These are phyloP conservation scores for Diaporthe ampelina DNA, from an alignment of 2,329 filamentous ascomycete species.

Conservation along the genomic window DNA sequence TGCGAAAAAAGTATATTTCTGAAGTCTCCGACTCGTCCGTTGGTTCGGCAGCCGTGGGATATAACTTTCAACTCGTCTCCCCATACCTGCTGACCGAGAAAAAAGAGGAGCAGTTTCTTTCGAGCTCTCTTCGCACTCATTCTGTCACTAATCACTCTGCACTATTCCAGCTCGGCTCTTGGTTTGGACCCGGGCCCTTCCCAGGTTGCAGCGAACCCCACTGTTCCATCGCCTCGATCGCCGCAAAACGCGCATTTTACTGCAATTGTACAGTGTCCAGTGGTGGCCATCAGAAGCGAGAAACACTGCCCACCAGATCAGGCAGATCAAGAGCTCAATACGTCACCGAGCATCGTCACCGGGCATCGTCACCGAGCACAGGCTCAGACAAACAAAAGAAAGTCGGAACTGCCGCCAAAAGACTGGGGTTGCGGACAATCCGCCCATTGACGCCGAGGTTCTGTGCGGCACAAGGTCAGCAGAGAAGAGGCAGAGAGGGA, in stretches of 20 bases:
- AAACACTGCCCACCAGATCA: conserved; percentile 3
- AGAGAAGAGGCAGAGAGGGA: background rate
- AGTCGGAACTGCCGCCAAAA: conserved; percentile 16
- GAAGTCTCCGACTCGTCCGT: conserved; percentile 3
- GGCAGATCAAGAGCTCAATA: conserved; percentile 17
- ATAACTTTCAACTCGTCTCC: background rate
- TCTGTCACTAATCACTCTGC: background rate
- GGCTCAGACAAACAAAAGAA: conserved; percentile 17
- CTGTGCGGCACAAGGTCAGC: background rate
- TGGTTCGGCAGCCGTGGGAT: conserved; percentile 6
- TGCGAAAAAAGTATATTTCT: conserved; percentile 20
- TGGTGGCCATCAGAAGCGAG: background rate
- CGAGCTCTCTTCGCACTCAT: background rate
- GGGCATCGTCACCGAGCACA: conserved; percentile 11
- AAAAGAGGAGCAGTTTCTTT: background rate
- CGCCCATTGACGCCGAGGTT: conserved; percentile 8
- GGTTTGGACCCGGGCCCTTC: background rate
- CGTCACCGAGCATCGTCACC: conserved; percentile 26
- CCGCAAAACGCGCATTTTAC: background rate
- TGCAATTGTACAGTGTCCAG: background rate
- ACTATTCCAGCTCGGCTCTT: background rate
- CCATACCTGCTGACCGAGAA: background rate
- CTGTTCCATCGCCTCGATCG: conserved; percentile 30
- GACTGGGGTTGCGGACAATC: conserved; percentile 13
- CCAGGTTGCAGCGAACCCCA: conserved; percentile 32